Percentiles rank a stretch among this genome's conserved stretches.
Evolutionary conservation across 176 grass and related monocot genomes (phyloP).

Genomic region (Hsuehochloa calcarea): DNA sequence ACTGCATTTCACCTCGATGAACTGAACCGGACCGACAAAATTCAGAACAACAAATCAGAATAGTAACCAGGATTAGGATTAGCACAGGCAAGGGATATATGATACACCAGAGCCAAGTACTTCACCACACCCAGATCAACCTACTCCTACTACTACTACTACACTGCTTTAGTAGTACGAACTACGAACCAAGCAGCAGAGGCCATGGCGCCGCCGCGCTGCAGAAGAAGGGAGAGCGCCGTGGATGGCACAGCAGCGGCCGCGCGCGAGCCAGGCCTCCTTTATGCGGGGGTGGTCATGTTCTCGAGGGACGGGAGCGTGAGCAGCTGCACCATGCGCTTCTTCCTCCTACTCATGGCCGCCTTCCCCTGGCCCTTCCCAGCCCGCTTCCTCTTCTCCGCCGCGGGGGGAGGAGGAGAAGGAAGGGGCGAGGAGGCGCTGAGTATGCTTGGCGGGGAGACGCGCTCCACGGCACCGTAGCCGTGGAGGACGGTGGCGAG

Average conservation of each 20-base stretch:
- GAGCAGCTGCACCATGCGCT: not conserved
- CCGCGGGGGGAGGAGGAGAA: not conserved
- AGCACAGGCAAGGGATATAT: not conserved
- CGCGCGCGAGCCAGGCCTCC: not conserved
- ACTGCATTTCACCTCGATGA: not conserved
- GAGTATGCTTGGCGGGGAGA: not conserved
- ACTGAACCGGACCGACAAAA: not conserved
- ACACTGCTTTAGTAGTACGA: not conserved
- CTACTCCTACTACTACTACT: no score
- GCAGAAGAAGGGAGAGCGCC: no score
- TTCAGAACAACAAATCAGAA: not conserved
- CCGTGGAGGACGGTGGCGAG: constrained; percentile 23
- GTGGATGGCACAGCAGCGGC: no score
- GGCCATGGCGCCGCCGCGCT: no score
- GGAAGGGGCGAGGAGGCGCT: not conserved
- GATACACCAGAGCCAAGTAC: not conserved
- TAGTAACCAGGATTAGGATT: not conserved
- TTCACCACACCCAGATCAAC: not conserved
- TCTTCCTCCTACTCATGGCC: constrained; percentile 20
- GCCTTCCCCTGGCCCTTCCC: not conserved
- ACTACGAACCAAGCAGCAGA: no score
- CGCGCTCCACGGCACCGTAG: not conserved
- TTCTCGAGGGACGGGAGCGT: constrained; percentile 44
- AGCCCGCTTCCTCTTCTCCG: constrained; percentile 30
- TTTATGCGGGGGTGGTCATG: not conserved